A percentile compares a stretch with the other conserved stretches of the same genome.
phyloP scores from a whole-genome alignment of 176 grass and related monocot genomes.

The Aegilops bicornis region DNA sequence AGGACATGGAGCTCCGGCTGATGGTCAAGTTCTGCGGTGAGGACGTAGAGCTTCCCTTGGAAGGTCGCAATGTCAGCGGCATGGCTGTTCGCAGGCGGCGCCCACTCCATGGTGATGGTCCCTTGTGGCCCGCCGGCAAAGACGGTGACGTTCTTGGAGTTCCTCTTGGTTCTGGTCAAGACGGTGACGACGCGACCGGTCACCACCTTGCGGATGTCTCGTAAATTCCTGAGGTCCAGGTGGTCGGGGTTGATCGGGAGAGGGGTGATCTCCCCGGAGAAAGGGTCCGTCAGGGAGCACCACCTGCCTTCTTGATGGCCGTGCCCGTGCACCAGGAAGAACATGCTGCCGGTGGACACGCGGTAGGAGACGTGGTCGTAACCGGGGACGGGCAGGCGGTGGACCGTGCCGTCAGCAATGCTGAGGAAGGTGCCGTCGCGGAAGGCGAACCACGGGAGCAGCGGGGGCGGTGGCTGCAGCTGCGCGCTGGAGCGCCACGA shows the following conservation, averaged over 20 bases:
- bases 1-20: neutral
- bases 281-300: neutral
- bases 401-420: neutral
- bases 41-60: neutral
- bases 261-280: neutral
- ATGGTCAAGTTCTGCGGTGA: neutral
- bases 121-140: neutral
- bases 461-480: neutral
- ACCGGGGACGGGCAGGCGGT: too few relatives aligned
- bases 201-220: neutral
- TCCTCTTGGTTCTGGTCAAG: neutral
- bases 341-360: neutral
- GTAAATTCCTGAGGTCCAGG: neutral
- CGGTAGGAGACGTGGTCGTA: neutral
- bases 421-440: neutral
- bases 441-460: neutral
- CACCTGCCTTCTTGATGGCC: neutral
- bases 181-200: neutral
- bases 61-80: neutral
- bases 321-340: neutral
- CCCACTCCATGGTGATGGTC: neutral
- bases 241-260: neutral
- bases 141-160: neutral
- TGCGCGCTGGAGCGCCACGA: neutral
- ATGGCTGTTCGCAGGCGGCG: neutral